Conservation (phyloP, 371 early-diverging fungal species). For the Entomophthora muscae region DNA sequence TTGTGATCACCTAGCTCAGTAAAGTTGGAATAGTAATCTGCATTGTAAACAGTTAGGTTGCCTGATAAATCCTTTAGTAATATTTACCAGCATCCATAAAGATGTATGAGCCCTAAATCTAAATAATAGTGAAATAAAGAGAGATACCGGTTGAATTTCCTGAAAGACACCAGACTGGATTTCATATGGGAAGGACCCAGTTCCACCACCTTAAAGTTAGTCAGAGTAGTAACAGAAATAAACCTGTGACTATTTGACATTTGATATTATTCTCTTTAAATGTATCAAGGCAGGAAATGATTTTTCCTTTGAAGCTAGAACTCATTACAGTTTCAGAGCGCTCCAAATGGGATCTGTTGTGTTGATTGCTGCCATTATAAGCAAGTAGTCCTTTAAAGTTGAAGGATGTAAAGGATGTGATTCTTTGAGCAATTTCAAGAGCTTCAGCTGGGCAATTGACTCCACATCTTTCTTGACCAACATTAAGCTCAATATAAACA, state of each 20-base stretch:
- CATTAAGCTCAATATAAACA: conserved; percentile 4
- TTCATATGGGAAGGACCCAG: conserved; percentile 9
- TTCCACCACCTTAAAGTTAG: too few relatives aligned
- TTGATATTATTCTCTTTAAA: neutral
- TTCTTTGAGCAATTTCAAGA: neutral
- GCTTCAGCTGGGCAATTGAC: neutral
- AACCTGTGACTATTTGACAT: neutral
- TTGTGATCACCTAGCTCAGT: neutral
- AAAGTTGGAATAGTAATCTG: conserved; percentile 1
- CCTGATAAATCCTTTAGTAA: too few relatives aligned
- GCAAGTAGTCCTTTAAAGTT: conserved; percentile 3
- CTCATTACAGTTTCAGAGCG: neutral
- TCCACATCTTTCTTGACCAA: conserved; percentile 7
- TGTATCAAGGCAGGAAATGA: neutral
- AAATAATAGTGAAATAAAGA: neutral
- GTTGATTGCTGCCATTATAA: conserved; percentile 6
- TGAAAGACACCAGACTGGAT: conserved; percentile 6
- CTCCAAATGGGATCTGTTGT: neutral
- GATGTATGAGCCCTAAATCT: neutral
- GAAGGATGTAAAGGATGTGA: neutral
- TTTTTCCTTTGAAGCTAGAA: neutral
- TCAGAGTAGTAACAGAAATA: too few relatives aligned
- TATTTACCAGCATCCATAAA: conserved; percentile 7
- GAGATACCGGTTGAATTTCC: conserved; percentile 4
- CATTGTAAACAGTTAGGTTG: too few relatives aligned